phyloP scores from a whole-genome alignment of 1,139 yeast genomes.

The Saccharomyces hybrid region DNA sequence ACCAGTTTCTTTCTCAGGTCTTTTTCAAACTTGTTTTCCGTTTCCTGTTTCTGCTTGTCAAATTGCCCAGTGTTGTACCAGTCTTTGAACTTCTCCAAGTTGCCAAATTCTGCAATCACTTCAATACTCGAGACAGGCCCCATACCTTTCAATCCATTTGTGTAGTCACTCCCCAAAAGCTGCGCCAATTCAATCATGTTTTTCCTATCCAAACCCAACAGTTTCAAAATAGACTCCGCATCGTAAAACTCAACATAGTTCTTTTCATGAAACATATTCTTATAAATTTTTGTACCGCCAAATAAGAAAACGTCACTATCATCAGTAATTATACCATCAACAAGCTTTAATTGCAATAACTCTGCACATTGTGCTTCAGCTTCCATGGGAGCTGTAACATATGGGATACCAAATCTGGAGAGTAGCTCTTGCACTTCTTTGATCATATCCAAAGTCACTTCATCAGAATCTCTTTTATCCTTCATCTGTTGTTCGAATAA shows the following conservation, averaged over 20 bases:
- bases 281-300: constrained; percentile 80
- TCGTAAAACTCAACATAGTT: constrained; percentile 86
- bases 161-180: constrained; percentile 86
- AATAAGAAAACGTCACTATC: constrained; percentile 95
- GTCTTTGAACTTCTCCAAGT: constrained; percentile 38
- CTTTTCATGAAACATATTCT: constrained; percentile 91
- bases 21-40: constrained; percentile 44
- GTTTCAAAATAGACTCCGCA: constrained; percentile 48
- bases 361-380: constrained; percentile 98
- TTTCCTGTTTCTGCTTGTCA: constrained; percentile 34
- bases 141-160: constrained; percentile 82
- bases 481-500: constrained; percentile 49
- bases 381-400: constrained; percentile 92
- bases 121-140: constrained; percentile 95
- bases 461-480: constrained; percentile 83
- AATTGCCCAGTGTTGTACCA: constrained; percentile 46
- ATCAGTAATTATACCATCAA: constrained; percentile 94
- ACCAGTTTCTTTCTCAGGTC: constrained; percentile 58
- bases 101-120: constrained; percentile 78
- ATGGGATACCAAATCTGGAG: constrained; percentile 86
- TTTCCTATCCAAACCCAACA: constrained; percentile 56
- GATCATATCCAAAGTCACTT: constrained; percentile 81
- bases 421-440: constrained; percentile 83
- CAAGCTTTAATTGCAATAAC: constrained; percentile 53
- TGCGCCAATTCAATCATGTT: constrained; percentile 73